These are phyloP conservation scores for Paecilomyces niveus DNA, from an alignment of 2,329 filamentous ascomycete species.

Conservation along the genomic window DNA sequence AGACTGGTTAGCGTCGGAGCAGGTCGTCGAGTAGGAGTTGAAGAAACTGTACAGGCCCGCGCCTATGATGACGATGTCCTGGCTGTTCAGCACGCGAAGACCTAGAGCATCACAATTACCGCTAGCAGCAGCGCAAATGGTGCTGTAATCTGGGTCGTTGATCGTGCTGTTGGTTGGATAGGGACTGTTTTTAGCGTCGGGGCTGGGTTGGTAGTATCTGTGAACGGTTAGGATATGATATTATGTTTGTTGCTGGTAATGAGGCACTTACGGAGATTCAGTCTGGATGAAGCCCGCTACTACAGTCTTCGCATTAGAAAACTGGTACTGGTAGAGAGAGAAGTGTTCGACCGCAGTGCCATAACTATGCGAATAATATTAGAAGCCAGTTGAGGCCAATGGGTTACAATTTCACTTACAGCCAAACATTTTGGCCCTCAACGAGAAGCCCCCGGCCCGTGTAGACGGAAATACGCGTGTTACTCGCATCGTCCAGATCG, in stretches of 20 bases:
- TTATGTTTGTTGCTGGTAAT: neutral
- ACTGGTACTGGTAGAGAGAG: slow-evolving; percentile 43
- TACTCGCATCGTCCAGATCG: slow-evolving; percentile 45
- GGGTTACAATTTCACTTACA: slow-evolving; percentile 21
- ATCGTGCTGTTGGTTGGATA: slow-evolving; percentile 22
- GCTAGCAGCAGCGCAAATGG: slow-evolving; percentile 18
- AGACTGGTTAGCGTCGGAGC: slow-evolving; percentile 30
- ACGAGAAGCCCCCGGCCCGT: slow-evolving; percentile 47
- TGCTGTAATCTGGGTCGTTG: slow-evolving; percentile 30
- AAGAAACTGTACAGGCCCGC: slow-evolving; percentile 51
- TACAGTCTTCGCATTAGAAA: slow-evolving; percentile 28
- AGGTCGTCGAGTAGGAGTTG: slow-evolving; percentile 43
- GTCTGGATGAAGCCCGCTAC: slow-evolving; percentile 31
- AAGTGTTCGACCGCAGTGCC: slow-evolving; percentile 43
- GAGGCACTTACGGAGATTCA: slow-evolving; percentile 26
- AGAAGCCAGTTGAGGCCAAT: neutral
- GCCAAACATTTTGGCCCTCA: slow-evolving; percentile 36
- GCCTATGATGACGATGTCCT: slow-evolving; percentile 42
- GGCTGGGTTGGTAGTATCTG: slow-evolving; percentile 33
- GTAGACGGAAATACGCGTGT: slow-evolving; percentile 47
- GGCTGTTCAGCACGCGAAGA: slow-evolving; percentile 40
- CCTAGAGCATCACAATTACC: slow-evolving; percentile 40
- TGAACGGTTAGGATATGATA: neutral
- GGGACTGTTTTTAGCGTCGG: slow-evolving; percentile 24
- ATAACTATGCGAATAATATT: slow-evolving; percentile 15